Evolutionary conservation across 441 rosid species (phyloP).

Genomic region (Aquilaria agallochum): DNA sequence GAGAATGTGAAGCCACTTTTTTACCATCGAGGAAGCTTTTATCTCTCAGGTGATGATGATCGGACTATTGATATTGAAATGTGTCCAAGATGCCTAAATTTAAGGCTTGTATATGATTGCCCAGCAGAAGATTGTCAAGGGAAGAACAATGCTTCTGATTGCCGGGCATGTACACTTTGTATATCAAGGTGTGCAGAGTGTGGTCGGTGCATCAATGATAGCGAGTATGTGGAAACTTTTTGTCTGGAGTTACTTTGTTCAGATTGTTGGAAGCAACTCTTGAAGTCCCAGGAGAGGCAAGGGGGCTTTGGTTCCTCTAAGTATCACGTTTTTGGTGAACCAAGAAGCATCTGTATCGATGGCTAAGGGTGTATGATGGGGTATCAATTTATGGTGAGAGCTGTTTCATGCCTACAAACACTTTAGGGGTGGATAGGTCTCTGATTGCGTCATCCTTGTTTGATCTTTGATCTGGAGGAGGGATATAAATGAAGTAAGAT

Average conservation of each 20-base stretch:
- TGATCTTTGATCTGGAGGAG: no score
- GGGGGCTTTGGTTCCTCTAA: conserved; percentile 17
- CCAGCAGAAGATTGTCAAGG: conserved; percentile 72
- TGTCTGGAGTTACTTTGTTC: conserved; percentile 75
- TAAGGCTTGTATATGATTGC: conserved; percentile 86
- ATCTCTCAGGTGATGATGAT: conserved; percentile 66
- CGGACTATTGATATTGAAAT: conserved; percentile 76
- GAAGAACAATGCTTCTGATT: conserved; percentile 36
- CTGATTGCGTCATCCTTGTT: no score
- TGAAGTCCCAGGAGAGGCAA: conserved; percentile 23
- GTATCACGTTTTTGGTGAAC: conserved; percentile 19
- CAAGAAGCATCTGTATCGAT: conserved; percentile 22
- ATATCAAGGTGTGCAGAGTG: conserved; percentile 79
- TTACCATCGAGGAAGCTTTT: conserved; percentile 54
- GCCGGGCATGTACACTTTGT: conserved; percentile 89
- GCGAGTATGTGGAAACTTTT: conserved; percentile 86
- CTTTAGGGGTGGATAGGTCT: no score
- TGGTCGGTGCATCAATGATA: conserved; percentile 83
- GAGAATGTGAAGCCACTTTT: conserved; percentile 55
- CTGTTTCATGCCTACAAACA: no score
- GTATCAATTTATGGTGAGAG: no score
- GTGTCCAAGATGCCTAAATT: conserved; percentile 78
- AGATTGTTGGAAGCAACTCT: conserved; percentile 42
- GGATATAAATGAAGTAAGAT: background rate
- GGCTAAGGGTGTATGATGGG: conserved; percentile 23